A percentile compares a stretch with the other conserved stretches of the same genome.
Conservation (phyloP, 208 protist genomes). For the Acanthamoeba healyi region DNA sequence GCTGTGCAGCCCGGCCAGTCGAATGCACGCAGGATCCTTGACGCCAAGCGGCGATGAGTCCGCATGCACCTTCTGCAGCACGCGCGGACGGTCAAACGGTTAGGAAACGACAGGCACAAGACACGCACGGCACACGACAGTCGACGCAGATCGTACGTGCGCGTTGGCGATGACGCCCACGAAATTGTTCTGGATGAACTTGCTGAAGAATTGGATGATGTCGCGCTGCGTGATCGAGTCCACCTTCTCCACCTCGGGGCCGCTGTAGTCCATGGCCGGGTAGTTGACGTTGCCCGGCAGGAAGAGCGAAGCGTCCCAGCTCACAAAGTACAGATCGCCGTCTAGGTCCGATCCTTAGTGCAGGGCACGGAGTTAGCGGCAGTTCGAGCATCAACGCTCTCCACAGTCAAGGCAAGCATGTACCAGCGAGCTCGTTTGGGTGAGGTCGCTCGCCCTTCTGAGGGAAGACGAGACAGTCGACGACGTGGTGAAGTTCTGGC, state of each 20-base stretch:
- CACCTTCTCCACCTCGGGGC: background rate
- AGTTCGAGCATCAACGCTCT: background rate
- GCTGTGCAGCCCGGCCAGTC: background rate
- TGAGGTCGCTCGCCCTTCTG: background rate
- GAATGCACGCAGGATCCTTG: background rate
- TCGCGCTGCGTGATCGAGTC: background rate
- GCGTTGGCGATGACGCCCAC: background rate
- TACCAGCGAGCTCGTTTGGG: background rate
- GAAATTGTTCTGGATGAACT: background rate
- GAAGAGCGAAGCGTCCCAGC: background rate
- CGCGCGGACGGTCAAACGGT: background rate
- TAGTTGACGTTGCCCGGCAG: background rate
- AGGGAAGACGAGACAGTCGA: background rate
- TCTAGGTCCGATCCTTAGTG: background rate
- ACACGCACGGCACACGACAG: too few species aligned
- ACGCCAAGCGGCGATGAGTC: background rate
- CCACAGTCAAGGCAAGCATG: too few species aligned
- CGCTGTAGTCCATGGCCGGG: background rate
- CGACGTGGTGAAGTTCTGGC: background rate
- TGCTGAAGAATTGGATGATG: background rate
- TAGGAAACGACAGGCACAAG: background rate
- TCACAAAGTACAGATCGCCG: constrained; percentile 1
- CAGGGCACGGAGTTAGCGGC: background rate
- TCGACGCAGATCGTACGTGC: background rate
- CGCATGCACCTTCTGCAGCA: background rate